Evolutionary conservation across 2,329 filamentous ascomycete genomes (phyloP).

Genomic region (Cladosporium cucumerinum): DNA sequence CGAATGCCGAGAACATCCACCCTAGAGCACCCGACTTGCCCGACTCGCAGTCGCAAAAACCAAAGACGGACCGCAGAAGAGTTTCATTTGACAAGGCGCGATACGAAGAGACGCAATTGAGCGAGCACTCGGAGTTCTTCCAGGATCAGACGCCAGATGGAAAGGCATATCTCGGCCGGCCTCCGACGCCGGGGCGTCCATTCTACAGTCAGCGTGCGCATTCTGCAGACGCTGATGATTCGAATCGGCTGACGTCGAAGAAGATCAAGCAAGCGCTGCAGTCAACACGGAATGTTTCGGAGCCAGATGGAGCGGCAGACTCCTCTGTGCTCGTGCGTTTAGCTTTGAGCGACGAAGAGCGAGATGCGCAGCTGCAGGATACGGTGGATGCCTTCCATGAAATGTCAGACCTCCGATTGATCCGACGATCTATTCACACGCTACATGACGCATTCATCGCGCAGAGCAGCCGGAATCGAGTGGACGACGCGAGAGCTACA

Average conservation of each 20-base stretch:
- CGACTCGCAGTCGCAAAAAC: not conserved
- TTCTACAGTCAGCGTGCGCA: slow-evolving; percentile 6
- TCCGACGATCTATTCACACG: slow-evolving; percentile 28
- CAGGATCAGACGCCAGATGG: slow-evolving; percentile 7
- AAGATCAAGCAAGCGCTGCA: not conserved
- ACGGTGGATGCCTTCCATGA: not conserved
- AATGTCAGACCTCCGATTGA: slow-evolving; percentile 28
- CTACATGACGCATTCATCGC: slow-evolving; percentile 47
- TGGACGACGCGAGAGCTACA: slow-evolving; percentile 41
- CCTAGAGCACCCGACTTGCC: not conserved
- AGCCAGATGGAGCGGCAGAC: slow-evolving; percentile 1
- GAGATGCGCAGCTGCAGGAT: not conserved
- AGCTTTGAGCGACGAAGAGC: slow-evolving; percentile 2
- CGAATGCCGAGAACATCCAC: not conserved
- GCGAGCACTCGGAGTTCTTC: slow-evolving; percentile 26
- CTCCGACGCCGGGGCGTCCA: slow-evolving; percentile 6
- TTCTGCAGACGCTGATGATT: not conserved
- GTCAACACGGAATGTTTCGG: not conserved
- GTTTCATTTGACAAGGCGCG: slow-evolving; percentile 57
- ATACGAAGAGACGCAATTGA: slow-evolving; percentile 50
- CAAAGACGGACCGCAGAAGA: slow-evolving; percentile 37
- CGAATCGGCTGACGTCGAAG: not conserved
- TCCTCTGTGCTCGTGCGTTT: not conserved
- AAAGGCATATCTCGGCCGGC: not conserved
- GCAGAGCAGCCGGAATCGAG: slow-evolving; percentile 26